phyloP scores from a whole-genome alignment of 2,329 filamentous ascomycete genomes.

The Phyllosticta capitalensis region DNA sequence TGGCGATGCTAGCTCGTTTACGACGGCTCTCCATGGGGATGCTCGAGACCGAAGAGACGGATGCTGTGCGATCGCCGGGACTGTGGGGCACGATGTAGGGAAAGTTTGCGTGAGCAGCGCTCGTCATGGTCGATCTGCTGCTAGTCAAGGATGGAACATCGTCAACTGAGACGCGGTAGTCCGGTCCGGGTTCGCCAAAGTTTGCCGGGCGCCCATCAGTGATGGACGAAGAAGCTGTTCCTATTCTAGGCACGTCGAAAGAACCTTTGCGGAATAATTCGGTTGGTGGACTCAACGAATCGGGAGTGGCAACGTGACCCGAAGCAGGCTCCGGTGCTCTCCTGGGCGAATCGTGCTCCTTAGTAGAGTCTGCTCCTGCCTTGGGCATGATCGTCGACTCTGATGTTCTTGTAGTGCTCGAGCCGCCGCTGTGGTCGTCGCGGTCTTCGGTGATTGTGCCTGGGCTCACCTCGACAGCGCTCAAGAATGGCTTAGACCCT shows the following conservation, averaged over 20 bases:
- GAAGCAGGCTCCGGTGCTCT: slow-evolving; percentile 29
- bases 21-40: slow-evolving; percentile 46
- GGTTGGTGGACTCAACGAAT: slow-evolving; percentile 48
- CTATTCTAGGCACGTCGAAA: slow-evolving; percentile 59
- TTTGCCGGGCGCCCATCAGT: slow-evolving; percentile 63
- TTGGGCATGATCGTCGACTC: slow-evolving; percentile 38
- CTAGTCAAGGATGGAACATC: slow-evolving; percentile 68
- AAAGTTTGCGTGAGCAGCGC: slow-evolving; percentile 48
- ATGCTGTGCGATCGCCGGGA: slow-evolving; percentile 30
- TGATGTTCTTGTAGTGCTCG: slow-evolving; percentile 40
- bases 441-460: slow-evolving; percentile 37
- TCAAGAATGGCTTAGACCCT: not conserved
- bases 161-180: slow-evolving; percentile 59
- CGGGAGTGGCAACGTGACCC: slow-evolving; percentile 48
- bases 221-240: slow-evolving; percentile 65
- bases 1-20: slow-evolving; percentile 66
- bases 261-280: slow-evolving; percentile 51
- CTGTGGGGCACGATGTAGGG: slow-evolving; percentile 34
- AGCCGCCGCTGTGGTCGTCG: slow-evolving; percentile 37
- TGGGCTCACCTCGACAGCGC: slow-evolving; percentile 20
- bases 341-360: slow-evolving; percentile 28
- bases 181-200: slow-evolving; percentile 64
- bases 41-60: slow-evolving; percentile 32
- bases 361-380: slow-evolving; percentile 20
- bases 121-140: slow-evolving; percentile 66